Conservation (phyloP, 2,329 filamentous ascomycete species). For the Monosporascus sp. region DNA sequence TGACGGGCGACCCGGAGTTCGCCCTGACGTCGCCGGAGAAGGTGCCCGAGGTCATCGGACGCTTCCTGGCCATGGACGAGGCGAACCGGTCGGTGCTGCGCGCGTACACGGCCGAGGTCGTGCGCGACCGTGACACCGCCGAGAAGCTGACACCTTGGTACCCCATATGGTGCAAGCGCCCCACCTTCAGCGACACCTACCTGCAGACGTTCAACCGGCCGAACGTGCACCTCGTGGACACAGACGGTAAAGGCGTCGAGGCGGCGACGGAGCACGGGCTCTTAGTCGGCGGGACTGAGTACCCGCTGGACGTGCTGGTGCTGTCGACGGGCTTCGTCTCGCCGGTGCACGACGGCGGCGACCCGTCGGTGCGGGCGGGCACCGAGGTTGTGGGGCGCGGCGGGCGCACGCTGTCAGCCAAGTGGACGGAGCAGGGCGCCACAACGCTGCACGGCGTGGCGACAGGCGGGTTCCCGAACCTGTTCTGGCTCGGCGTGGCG, state of each 20-base stretch:
- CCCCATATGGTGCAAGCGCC: slow-evolving; percentile 57
- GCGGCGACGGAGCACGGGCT: slow-evolving; percentile 40
- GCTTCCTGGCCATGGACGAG: slow-evolving; percentile 36
- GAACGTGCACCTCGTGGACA: slow-evolving; percentile 57
- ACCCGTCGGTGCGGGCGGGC: slow-evolving; percentile 34
- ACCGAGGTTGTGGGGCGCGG: slow-evolving; percentile 16
- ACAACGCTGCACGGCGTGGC: slow-evolving; percentile 48
- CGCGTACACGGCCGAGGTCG: slow-evolving; percentile 40
- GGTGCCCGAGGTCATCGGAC: slow-evolving; percentile 30
- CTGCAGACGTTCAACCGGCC: slow-evolving; percentile 52
- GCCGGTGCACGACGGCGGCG: slow-evolving; percentile 38
- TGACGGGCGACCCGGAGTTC: slow-evolving; percentile 29
- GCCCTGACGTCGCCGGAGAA: slow-evolving; percentile 29
- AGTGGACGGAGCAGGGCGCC: slow-evolving; percentile 29
- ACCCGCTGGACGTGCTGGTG: slow-evolving; percentile 34
- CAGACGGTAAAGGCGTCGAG: slow-evolving; percentile 46
- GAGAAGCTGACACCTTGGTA: slow-evolving; percentile 44
- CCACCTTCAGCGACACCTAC: slow-evolving; percentile 57
- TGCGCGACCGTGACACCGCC: slow-evolving; percentile 47
- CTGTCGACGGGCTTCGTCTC: slow-evolving; percentile 33
- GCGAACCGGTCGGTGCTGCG: slow-evolving; percentile 39
- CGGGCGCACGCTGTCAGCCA: slow-evolving; percentile 17
- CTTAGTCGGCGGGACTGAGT: slow-evolving; percentile 40
- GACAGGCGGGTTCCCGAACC: slow-evolving; percentile 47
- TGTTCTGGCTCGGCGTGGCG: slow-evolving; percentile 41